phyloP scores from a whole-genome alignment of 1,284 basidiomycete species.

The Rhodotorula sp. region DNA sequence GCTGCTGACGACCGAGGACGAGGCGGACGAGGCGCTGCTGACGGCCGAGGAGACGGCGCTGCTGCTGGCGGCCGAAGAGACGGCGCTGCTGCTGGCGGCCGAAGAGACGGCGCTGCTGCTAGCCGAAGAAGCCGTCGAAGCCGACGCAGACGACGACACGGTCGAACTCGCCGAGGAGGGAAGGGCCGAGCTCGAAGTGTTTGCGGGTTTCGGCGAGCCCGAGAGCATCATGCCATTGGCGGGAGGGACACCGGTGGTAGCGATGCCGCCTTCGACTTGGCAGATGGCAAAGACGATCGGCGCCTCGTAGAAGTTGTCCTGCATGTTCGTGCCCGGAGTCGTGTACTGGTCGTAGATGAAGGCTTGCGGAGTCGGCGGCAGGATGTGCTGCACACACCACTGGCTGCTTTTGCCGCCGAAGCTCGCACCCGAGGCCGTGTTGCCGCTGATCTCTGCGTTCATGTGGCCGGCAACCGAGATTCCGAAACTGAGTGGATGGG shows the following conservation, averaged over 20 bases:
- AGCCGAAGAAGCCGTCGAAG: constrained; percentile 1
- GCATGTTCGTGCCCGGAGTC: constrained; percentile 25
- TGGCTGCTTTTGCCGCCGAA: constrained; percentile 39
- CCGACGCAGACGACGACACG: neutral
- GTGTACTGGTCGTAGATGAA: constrained; percentile 42
- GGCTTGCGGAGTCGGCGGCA: constrained; percentile 36
- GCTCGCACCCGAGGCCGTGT: constrained; percentile 39
- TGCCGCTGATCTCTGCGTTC: constrained; percentile 35
- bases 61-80: too few relatives aligned
- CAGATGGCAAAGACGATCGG: constrained; percentile 35
- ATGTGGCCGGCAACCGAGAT: constrained; percentile 42
- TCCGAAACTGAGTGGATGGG: neutral
- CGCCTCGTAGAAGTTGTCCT: constrained; percentile 22
- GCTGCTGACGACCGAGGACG: neutral
- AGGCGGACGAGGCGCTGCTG: too few relatives aligned
- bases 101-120: neutral
- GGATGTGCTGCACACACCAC: constrained; percentile 32
- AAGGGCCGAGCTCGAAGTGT: neutral
- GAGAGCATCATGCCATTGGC: constrained; percentile 8
- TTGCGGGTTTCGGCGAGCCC: neutral
- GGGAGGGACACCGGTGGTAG: neutral
- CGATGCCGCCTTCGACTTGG: constrained; percentile 20
- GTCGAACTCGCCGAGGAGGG: constrained; percentile 1
- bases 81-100: too few relatives aligned
- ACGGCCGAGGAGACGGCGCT: neutral